Evolutionary conservation across 2,329 filamentous ascomycete genomes (phyloP), one percentile per base, ranked within the genome.

Genomic region (Emydomyces testavorans): DNA sequence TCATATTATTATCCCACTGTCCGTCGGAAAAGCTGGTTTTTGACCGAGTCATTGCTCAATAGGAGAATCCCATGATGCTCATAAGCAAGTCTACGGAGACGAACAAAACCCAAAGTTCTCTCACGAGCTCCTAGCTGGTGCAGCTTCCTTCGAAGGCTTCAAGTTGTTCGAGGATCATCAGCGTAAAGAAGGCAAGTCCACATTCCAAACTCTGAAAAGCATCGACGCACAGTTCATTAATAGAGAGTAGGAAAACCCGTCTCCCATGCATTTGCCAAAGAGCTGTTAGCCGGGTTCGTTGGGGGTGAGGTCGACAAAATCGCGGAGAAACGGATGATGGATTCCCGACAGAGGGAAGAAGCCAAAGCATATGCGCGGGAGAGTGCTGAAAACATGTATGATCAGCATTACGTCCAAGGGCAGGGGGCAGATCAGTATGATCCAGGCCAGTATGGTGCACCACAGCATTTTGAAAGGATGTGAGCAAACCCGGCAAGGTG

Each of bases 121-220:
- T 57, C 85, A 92, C 66, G 85, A 92, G 70, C 62, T 86, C 46
- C 64, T 92, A 48, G 84, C 80, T 52, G 83, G 83, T 53, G 85
- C 79, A 48, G 85, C 84, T 46, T 78, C 81, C 53, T 92, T 87
- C 63, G 81, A 80, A 57, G 85, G 81, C 57, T 83, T 89, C 75
- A 86, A 87, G 72, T 71, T 82, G 24, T 89, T 82, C 60, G 84
- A 89, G 68, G 77, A 87, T 60, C 73, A 77, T 58, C 82, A 87
- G 67, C 79, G 80, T 56, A 68, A 67, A 38, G 74, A 86, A 59
- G 84, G 80, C 79, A 69, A 37, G 68, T 11, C 4, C 16, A 2
- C 13, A n/a, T 13, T 16, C 21, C 34, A 1, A 15, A 18, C 2
- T 20, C 35, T 38, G 4, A n/a, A 11, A 16, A 23, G n/a, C 4